Conservation (phyloP, 2,329 filamentous ascomycete genomes). For the Sarocladiaceae sp. region DNA sequence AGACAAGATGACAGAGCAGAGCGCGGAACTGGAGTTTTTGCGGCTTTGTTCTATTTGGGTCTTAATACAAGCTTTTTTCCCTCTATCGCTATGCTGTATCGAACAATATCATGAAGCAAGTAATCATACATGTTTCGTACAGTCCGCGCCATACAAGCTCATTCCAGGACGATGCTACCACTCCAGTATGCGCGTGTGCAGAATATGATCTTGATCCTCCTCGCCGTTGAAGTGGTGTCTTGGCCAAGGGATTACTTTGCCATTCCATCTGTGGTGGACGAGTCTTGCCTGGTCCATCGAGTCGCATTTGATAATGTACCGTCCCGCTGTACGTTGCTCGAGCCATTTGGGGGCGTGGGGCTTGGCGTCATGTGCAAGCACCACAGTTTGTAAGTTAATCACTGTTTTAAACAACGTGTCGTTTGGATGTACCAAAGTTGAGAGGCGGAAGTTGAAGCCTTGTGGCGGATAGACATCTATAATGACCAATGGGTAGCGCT, state of each 20-base stretch:
- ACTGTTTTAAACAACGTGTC: too few relatives aligned
- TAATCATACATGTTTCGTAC: neutral
- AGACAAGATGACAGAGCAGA: constrained; percentile 29
- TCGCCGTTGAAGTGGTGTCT: neutral
- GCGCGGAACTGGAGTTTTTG: constrained; percentile 43
- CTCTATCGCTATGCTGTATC: constrained; percentile 6
- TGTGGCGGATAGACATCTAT: constrained; percentile 23
- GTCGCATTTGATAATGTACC: constrained; percentile 30
- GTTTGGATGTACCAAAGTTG: neutral
- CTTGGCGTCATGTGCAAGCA: neutral
- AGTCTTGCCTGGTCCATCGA: constrained; percentile 29
- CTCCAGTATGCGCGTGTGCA: constrained; percentile 3
- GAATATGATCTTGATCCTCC: constrained; percentile 1
- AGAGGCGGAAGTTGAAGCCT: neutral
- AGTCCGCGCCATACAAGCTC: neutral
- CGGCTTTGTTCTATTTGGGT: constrained; percentile 30
- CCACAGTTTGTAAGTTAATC: neutral
- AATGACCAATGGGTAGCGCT: constrained; percentile 22
- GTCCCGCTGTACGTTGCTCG: constrained; percentile 12
- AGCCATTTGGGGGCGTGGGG: neutral
- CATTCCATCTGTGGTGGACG: constrained; percentile 39
- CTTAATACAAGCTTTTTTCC: constrained; percentile 4
- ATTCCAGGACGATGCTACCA: neutral
- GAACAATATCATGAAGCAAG: neutral
- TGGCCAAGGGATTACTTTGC: constrained; percentile 22